Percentiles rank a stretch among this genome's conserved stretches.
Conservation (phyloP, 768 basidiomycete species). For the Cytidiella melzeri region DNA sequence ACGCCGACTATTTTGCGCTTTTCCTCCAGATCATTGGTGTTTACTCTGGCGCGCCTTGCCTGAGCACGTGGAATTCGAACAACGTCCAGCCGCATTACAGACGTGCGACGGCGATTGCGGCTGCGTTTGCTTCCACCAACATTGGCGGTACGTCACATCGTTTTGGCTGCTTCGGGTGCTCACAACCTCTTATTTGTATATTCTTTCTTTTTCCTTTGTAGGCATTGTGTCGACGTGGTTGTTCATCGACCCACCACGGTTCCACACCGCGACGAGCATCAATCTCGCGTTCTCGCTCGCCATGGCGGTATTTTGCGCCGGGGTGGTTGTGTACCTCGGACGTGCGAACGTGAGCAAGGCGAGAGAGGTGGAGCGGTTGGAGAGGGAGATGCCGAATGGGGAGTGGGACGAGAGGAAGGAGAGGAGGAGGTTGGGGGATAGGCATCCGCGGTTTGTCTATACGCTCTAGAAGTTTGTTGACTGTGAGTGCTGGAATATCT, state of each 20-base stretch:
- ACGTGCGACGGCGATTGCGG: slow-evolving; percentile 52
- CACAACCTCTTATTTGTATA: no score
- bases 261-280: background rate
- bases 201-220: no score
- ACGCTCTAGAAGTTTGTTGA: background rate
- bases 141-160: slow-evolving; percentile 40
- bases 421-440: background rate
- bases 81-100: slow-evolving; percentile 51
- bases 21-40: slow-evolving; percentile 49
- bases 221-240: slow-evolving; percentile 55
- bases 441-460: background rate
- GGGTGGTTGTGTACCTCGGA: background rate
- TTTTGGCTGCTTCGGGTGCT: no score
- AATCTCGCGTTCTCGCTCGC: background rate
- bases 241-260: slow-evolving; percentile 16
- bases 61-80: slow-evolving; percentile 56
- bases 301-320: background rate
- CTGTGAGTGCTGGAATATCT: no score
- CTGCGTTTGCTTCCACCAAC: slow-evolving; percentile 53
- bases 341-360: background rate
- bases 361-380: background rate
- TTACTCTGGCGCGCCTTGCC: slow-evolving; percentile 44
- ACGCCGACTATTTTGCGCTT: slow-evolving; percentile 46
- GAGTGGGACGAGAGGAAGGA: background rate
- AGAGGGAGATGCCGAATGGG: background rate